phyloP scores from a whole-genome alignment of 352 stramenopile species.

The Phytophthora europaea region DNA sequence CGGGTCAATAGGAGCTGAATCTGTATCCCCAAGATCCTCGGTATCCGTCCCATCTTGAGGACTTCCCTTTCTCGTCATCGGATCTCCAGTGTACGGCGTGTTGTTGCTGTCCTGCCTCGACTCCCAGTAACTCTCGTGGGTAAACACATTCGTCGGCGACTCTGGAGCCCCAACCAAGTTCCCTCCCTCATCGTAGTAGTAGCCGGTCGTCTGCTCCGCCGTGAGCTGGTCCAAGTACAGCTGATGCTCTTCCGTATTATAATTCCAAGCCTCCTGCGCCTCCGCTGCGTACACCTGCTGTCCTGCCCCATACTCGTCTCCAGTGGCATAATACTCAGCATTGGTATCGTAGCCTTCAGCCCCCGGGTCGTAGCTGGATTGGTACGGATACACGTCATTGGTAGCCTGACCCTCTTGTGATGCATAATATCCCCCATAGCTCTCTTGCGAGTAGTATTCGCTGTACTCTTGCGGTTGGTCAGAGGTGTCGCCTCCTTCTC shows the following conservation, averaged over 20 bases:
- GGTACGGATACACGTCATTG: constrained; percentile 1
- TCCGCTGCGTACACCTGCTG: constrained; percentile 6
- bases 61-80: background rate
- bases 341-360: constrained; percentile 1
- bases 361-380: constrained; percentile 15
- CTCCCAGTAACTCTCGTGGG: constrained; percentile 62
- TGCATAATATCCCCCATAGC: constrained; percentile 17
- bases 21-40: constrained; percentile 1
- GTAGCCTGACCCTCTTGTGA: constrained; percentile 10
- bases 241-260: constrained; percentile 20
- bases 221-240: constrained; percentile 37
- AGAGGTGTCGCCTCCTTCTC: constrained; percentile 4
- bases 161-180: constrained; percentile 30
- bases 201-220: constrained; percentile 22
- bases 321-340: background rate
- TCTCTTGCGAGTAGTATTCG: constrained; percentile 2
- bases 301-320: constrained; percentile 7
- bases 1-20: background rate
- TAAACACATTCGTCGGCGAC: constrained; percentile 42
- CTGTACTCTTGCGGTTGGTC: constrained; percentile 23
- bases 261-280: constrained; percentile 15
- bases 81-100: constrained; percentile 5
- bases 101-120: constrained; percentile 44
- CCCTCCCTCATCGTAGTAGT: constrained; percentile 40
- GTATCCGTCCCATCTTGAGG: constrained; percentile 14